Base-by-base conservation (phyloP, 805 yeast genomes). In the Lipomyces kockii region DNA sequence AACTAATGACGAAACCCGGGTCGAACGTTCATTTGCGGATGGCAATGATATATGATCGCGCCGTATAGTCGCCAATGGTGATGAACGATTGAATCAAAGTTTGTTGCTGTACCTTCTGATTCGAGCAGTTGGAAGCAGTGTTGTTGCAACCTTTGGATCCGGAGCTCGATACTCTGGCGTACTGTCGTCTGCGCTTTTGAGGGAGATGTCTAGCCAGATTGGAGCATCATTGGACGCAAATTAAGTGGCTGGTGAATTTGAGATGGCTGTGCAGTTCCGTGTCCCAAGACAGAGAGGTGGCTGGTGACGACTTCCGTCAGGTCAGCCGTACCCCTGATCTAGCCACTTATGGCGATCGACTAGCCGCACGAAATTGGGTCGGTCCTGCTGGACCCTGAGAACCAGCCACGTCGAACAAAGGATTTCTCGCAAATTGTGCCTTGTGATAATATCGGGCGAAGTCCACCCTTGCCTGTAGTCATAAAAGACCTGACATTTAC, bases 91-190 rank as follows among this genome's bases (percentile, higher is more conserved):
- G 32, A 29, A 29, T 29, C 32, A 29, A 29, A 29, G 32, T 29
- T 29, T 4, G 64, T 79, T 88, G 64, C 75, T 84, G 58, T 87
- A 77, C 69, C 80, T 88, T 60, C 77, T 89, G 57, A 81, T 85
- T 49, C 85, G 85, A 69, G 81, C 92, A 6, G 79, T 89, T 54
- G 91, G 97, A 22, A 80, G 84, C 39, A 79, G 80, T 37, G 86
- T 85, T 12, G 80, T 81, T 14, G 88, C 86, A 5, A 86, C 92
- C 2, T 85, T 88, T 1, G 78, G 85, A 32, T 83, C 90, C 0
- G 94, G 94, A 14, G 81, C 84, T 1, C 78, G 83, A 35, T 83
- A 86, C 72, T 77, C 79, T 25, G 97, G 97, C 25, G 74, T 87
- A 8, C 78, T 91, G 65, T 79, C 82, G 57, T 83, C 88, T 49